Base-by-base conservation (phyloP, 352 stramenopile species). In the Sclerospora graminicola region DNA sequence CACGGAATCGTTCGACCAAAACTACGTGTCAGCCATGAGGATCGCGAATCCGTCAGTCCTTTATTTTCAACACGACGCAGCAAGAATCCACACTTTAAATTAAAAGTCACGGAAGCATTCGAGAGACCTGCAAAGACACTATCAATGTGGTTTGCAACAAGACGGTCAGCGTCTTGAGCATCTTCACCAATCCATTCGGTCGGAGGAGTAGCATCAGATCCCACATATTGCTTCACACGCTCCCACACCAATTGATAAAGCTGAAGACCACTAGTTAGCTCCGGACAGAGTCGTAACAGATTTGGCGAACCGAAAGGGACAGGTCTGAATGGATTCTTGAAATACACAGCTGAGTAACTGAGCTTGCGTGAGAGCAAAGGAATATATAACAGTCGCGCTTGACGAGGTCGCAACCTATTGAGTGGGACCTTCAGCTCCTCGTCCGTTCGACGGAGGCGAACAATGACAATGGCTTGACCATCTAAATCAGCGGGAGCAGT, bases 291-390 rank as follows among this genome's bases (percentile, higher is more conserved):
- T 2, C 82, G 77, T n/a, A 88, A 60, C n/a, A 93, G 69, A 42
- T 89, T 89, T 18, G 82, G 80, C n/a, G 74, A 76, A 0, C 82
- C 77, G 33, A 93, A 93, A n/a, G 82, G 79, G 19, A 82, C 70
- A 1, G 82, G 82, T 0, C 79, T 73, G 60, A 93, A 93, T 10
- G 82, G 82, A 42, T 93, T 93, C 51, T 93, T 93, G 41, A 88
- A 93, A 44, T 93, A 93, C 39, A 91, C 61, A 5, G 79, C 76
- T 23, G 79, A 90, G 56, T 93, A 93, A 31, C 75, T 88, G 38
- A 93, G 62, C 46, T 93, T 93, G 29, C 82, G 77, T 26, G 72
- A 89, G 36, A 93, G 54, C 36, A 93, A 50, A 20, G 74, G 79
- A 13, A 89, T 80, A 45, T 91, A 89, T 18, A 90, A 56, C 33